A percentile compares a stretch with the other conserved stretches of the same genome.
Conservation (phyloP, 2,329 filamentous ascomycete genomes). For the Salinomyces thailandicus region DNA sequence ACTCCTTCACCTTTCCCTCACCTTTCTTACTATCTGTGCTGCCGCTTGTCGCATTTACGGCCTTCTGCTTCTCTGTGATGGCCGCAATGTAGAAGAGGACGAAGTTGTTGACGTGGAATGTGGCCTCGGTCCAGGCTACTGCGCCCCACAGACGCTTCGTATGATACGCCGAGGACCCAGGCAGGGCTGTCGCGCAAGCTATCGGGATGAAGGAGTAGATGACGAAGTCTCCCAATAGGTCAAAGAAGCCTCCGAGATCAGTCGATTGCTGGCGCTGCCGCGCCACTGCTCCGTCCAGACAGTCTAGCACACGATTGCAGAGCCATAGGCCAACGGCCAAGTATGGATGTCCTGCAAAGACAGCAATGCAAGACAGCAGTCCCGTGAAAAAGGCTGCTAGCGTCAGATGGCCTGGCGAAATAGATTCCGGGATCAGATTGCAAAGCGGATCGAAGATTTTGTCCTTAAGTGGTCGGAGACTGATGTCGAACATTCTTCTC, state of each 20-base stretch:
- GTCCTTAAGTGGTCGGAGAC: slow-evolving; percentile 16
- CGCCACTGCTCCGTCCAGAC: slow-evolving; percentile 20
- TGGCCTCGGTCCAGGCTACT: slow-evolving; percentile 16
- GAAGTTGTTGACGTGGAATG: slow-evolving; percentile 25
- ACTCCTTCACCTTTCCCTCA: slow-evolving; percentile 11
- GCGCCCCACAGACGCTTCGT: slow-evolving; percentile 8
- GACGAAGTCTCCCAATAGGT: slow-evolving; percentile 21
- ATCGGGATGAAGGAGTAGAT: slow-evolving; percentile 22
- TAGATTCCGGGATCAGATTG: slow-evolving; percentile 7
- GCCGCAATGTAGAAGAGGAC: slow-evolving; percentile 22
- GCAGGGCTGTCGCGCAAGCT: slow-evolving; percentile 5
- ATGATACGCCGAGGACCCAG: not conserved
- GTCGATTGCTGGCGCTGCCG: slow-evolving; percentile 12
- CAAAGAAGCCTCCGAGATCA: slow-evolving; percentile 20
- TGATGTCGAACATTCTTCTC: slow-evolving; percentile 17
- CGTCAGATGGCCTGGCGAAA: slow-evolving; percentile 14
- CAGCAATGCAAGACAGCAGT: not conserved
- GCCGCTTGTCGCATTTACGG: not conserved
- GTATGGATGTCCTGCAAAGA: not conserved
- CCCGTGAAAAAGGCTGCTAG: slow-evolving; percentile 9
- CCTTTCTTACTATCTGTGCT: not conserved
- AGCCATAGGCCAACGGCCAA: slow-evolving; percentile 10
- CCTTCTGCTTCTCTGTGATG: slow-evolving; percentile 15
- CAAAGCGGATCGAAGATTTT: slow-evolving; percentile 13
- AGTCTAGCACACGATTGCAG: slow-evolving; percentile 19